Evolutionary conservation across 305 asterid species (phyloP).

Genomic region (Plantago rigida): DNA sequence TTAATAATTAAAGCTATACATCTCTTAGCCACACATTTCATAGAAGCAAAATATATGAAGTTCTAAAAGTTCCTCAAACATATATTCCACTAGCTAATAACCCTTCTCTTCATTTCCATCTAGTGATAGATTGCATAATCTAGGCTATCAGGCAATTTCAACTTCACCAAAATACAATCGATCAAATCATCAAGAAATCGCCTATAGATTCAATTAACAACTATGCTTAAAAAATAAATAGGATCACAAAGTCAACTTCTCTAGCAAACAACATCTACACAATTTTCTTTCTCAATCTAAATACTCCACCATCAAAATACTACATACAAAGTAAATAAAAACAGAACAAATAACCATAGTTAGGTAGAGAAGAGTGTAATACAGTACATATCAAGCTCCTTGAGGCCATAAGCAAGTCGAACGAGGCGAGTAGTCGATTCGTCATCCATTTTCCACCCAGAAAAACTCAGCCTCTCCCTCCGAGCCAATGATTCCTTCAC

Average conservation of each 20-base stretch:
- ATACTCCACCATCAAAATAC: conserved; percentile 1
- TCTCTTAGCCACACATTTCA: not conserved
- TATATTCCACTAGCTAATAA: too few relatives aligned
- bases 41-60: not conserved
- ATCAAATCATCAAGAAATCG: too few relatives aligned
- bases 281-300: not conserved
- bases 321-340: not conserved
- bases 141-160: too few relatives aligned
- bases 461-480: conserved; percentile 56
- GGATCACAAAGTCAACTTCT: not conserved
- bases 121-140: not conserved
- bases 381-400: conserved; percentile 73
- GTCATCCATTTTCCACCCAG: conserved; percentile 83
- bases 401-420: conserved; percentile 58
- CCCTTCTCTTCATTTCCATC: not conserved
- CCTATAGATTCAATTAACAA: too few relatives aligned
- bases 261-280: not conserved
- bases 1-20: conserved; percentile 1
- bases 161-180: too few relatives aligned
- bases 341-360: not conserved
- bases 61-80: not conserved
- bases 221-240: too few relatives aligned
- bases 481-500: conserved; percentile 61
- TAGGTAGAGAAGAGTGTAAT: not conserved
- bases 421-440: conserved; percentile 71